Evolutionary conservation across 2,329 filamentous ascomycete species (phyloP), one percentile per base, ranked within the genome.

Genomic region (Cercospora sojina): DNA sequence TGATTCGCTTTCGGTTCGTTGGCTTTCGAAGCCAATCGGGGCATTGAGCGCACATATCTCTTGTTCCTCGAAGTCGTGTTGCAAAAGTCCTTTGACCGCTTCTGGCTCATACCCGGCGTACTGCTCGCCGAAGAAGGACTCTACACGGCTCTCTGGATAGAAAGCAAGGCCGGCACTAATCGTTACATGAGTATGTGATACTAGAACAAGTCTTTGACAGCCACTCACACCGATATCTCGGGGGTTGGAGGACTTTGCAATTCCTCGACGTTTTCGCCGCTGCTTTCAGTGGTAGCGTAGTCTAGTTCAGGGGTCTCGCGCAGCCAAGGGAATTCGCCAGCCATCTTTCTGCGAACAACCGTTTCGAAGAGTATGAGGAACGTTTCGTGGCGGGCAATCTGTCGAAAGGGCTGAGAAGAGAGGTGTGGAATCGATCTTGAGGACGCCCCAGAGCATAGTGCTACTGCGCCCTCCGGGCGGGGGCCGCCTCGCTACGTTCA

Each of bases 21-120:
- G 27, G 53, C 53, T 8, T 57, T 57, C 53, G 53, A 57, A 57
- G 53, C 53, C 53, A 57, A 57, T 57, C 2, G 27, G 9, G 53
- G 53, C 53, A 57, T 57, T 18, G 27, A 57, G 53, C 53, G 53
- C 53, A 23, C 53, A 57, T 57, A 7, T 10, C 23, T 29, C 29
- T 57, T 57, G 9, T 23, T 31, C n/a, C 29, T 57, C 27, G 53
- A 57, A 13, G n/a, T 57, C 53, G 53, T 32, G 2, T 3, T 31
- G 53, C 18, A 32, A 35, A n/a, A 57, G 35, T 31, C 10, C 53
- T 18, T 57, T 3, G 27, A 2, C 27, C n/a, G 27, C 16, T 57
- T 2, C n/a, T 57, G 27, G 29, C 53, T 57, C 53, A 57, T 57
- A 57, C 53, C 53, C 53, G 27, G 13, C 18, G 53, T 57, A 57